Base-by-base conservation (phyloP, 306 rosid species). In the Luffa acutangula region DNA sequence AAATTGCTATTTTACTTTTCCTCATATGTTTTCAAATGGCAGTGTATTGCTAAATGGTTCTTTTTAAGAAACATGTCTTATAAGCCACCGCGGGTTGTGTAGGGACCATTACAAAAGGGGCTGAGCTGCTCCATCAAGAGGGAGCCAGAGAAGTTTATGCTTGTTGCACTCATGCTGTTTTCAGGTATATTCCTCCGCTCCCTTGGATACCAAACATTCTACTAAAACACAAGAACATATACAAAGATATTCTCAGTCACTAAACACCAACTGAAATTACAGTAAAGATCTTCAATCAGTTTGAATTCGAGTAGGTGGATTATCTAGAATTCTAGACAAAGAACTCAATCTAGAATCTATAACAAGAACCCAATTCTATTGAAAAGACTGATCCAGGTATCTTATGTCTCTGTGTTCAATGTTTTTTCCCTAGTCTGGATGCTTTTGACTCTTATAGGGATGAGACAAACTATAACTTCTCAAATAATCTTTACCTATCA, bases 101-200 rank as follows among this genome's bases (percentile, higher is more conserved):
- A 95, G 99, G 97, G 73, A 95, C 99, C 76, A 95, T 95, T 64
- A 78, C 97, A 18, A 95, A 95, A 81, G 99, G 97, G 57, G 99
- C 99, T 25, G 99, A 87, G 53, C 86, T 95, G 9, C 87, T 93
- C 70, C 99, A 91, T 77, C 91, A 91, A 86, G 97, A 93, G 87
- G 99, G 99, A 33, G 99, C 99, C 25, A 88, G 93, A 87, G 99
- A 95, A 82, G 99, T 95, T 34, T 95, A 92, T 91, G 99, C 99
- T 60, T 95, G 99, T 82, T 93, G 99, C 78, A 90, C 90, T 41
- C 99, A 95, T 82, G 96, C 93, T 74, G 97, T 95, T 82, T 93
- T 95, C 81, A 95, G 99, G 99, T 75, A 34, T 52, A 18, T 46
- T 25, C 41, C 0, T 0, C 20, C 15, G 60, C 5, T 73, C 37